phyloP scores from a whole-genome alignment of 2,329 filamentous ascomycete genomes.

The Calonectria leucothoes region DNA sequence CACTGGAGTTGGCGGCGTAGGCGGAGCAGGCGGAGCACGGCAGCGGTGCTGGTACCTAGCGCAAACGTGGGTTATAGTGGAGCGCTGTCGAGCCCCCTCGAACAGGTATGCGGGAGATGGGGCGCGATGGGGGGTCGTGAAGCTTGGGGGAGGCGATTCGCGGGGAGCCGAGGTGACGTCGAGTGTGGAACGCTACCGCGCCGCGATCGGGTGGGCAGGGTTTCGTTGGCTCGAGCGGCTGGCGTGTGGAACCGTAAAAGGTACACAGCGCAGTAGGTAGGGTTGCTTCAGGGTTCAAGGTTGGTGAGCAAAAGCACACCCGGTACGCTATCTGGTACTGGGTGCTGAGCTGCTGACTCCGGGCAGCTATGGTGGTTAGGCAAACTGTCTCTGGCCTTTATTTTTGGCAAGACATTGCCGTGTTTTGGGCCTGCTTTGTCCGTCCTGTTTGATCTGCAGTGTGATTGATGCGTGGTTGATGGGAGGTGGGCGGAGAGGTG shows the following conservation, averaged over 20 bases:
- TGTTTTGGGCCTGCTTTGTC: background rate
- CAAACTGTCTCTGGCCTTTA: background rate
- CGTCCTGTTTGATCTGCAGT: slow-evolving; percentile 12
- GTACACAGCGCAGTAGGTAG: slow-evolving; percentile 6
- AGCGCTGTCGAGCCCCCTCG: slow-evolving; percentile 16
- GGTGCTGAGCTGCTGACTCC: background rate
- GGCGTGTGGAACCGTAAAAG: background rate
- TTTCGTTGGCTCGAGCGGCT: slow-evolving; percentile 11
- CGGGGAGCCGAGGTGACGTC: slow-evolving; percentile 32
- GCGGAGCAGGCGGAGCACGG: slow-evolving; percentile 19
- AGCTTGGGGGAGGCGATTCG: slow-evolving; percentile 31
- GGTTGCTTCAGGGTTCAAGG: slow-evolving; percentile 24
- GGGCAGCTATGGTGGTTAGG: background rate
- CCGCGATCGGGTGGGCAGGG: slow-evolving; percentile 27
- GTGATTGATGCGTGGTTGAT: background rate
- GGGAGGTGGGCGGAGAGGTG: slow-evolving; percentile 5
- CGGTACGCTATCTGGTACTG: background rate
- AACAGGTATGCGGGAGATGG: slow-evolving; percentile 20
- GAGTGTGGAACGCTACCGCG: slow-evolving; percentile 27
- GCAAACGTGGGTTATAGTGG: slow-evolving; percentile 7
- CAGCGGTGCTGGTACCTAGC: slow-evolving; percentile 20
- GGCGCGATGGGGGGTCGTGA: slow-evolving; percentile 29
- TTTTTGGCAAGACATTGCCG: background rate
- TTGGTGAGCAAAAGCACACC: slow-evolving; percentile 13
- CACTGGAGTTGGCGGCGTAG: slow-evolving; percentile 3